Conservation (phyloP, 441 rosid species). For the Croton setiger region DNA sequence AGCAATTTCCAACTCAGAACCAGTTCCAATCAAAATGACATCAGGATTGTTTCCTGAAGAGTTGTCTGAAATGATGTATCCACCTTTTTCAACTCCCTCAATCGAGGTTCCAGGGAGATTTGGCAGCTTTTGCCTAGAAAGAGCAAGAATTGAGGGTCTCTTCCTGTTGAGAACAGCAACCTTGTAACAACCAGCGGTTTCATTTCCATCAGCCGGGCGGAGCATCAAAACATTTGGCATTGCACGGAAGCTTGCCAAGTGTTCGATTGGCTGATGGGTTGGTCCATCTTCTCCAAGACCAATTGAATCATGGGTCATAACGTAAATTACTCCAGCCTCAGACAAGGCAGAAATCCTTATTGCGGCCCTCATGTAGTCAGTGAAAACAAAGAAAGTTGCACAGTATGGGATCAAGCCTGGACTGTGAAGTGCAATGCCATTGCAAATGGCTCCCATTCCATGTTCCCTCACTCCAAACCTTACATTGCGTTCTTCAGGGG, state of each 20-base stretch:
- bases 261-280: slow-evolving; percentile 92
- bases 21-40: slow-evolving; percentile 77
- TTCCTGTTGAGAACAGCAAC: slow-evolving; percentile 67
- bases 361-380: slow-evolving; percentile 95
- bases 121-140: slow-evolving; percentile 83
- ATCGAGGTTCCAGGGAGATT: slow-evolving; percentile 74
- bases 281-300: slow-evolving; percentile 98
- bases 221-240: slow-evolving; percentile 90
- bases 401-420: slow-evolving; percentile 83
- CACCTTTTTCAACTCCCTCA: slow-evolving; percentile 81
- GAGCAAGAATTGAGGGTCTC: slow-evolving; percentile 79
- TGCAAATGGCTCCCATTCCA: slow-evolving; percentile 85
- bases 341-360: slow-evolving; percentile 74
- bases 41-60: slow-evolving; percentile 76
- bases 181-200: slow-evolving; percentile 83
- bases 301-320: slow-evolving; percentile 94
- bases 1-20: slow-evolving; percentile 82
- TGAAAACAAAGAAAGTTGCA: slow-evolving; percentile 94
- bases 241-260: slow-evolving; percentile 93
- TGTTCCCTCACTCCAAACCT: slow-evolving; percentile 92
- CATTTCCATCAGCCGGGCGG: slow-evolving; percentile 91
- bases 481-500: slow-evolving; percentile 82
- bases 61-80: slow-evolving; percentile 74
- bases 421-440: slow-evolving; percentile 78
- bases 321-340: slow-evolving; percentile 77